Base-by-base conservation (phyloP, 768 basidiomycete species). In the Boletus subcaerulescens region DNA sequence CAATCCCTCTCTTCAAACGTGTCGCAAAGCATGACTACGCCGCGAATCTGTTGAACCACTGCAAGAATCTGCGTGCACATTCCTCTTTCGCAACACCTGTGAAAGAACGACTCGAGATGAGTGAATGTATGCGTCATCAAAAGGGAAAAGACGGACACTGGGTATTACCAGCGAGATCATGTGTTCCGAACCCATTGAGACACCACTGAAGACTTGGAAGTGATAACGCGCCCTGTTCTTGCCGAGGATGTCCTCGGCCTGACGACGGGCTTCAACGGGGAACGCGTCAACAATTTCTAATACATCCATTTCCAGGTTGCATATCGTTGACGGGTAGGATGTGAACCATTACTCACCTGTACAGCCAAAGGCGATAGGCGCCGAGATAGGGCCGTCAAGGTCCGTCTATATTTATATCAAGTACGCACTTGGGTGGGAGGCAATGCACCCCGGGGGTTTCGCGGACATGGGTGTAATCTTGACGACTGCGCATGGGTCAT, bases 71-170 rank as follows among this genome's bases (percentile, higher is more conserved):
- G 2, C 76, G 71, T 3, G 82, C 82, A 7, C 80, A 79, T 50
- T 84, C 78, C 60, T 85, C 83, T 58, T 83, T 84, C 1, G 80
- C 81, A 77, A 81, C 84, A 15, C 81, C 83, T 85, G 45, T 45
- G 31, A 17, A 20, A 20, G 18, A 26, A 26, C 24, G 24, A 26
- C 24, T 26, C 24, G 5, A 48, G 24, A 18, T 60, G 20, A 24
- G 31, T 35, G 41, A 0, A 52, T 29, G 10, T 18, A 20, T 52
- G 24, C n/a, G 17, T 26, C 5, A 2, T 31, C 10, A 9, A 4
- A n/a, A n/a, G 26, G 44, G 6, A 22, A 22, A 9, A 9, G 18
- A 60, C 60, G n/a, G 35, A 68, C 65, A 60, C 44, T 71, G 60
- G 13, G 39, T 32, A 33, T 55, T 61, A 14, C 70, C 60, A n/a